Evolutionary conservation across 1,139 yeast species (phyloP).

Genomic region (Protomyces gravidus): DNA sequence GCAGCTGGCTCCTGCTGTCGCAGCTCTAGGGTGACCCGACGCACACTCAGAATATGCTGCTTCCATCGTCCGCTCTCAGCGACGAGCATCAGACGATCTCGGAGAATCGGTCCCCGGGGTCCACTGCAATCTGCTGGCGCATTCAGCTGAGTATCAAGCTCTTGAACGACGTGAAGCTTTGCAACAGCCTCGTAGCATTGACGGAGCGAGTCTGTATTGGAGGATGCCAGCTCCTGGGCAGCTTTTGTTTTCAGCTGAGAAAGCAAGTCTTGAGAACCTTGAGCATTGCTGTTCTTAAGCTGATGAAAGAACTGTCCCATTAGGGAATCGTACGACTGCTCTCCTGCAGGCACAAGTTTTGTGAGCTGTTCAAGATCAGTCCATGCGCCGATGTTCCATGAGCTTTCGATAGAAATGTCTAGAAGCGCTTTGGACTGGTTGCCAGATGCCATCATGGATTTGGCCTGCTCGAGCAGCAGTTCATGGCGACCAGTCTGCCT

Average conservation of each 20-base stretch:
- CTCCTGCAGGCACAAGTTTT: slow-evolving; percentile 41
- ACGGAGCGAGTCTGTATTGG: slow-evolving; percentile 59
- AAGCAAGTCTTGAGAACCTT: slow-evolving; percentile 45
- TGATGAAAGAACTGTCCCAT: slow-evolving; percentile 59
- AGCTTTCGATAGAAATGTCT: slow-evolving; percentile 62
- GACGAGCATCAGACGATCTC: slow-evolving; percentile 12
- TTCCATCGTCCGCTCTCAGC: slow-evolving; percentile 40
- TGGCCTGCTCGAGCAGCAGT: slow-evolving; percentile 37
- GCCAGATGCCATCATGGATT: slow-evolving; percentile 1
- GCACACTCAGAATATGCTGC: slow-evolving; percentile 58
- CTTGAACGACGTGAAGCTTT: slow-evolving; percentile 68
- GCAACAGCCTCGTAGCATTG: slow-evolving; percentile 56
- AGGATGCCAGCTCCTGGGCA: slow-evolving; percentile 59
- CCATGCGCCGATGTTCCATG: slow-evolving; percentile 61
- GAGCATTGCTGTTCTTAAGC: slow-evolving; percentile 42
- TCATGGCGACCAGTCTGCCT: slow-evolving; percentile 58
- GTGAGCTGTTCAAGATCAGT: slow-evolving; percentile 58
- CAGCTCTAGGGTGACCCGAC: slow-evolving; percentile 54
- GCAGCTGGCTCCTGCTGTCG: slow-evolving; percentile 43
- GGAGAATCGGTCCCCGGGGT: slow-evolving; percentile 31
- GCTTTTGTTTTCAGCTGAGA: slow-evolving; percentile 53
- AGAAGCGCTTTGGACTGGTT: background rate
- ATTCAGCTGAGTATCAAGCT: slow-evolving; percentile 42
- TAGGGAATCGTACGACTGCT: slow-evolving; percentile 53
- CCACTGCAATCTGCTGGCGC: background rate